phyloP scores from a whole-genome alignment of 768 basidiomycete species.

The Phanerochaete carnosa region DNA sequence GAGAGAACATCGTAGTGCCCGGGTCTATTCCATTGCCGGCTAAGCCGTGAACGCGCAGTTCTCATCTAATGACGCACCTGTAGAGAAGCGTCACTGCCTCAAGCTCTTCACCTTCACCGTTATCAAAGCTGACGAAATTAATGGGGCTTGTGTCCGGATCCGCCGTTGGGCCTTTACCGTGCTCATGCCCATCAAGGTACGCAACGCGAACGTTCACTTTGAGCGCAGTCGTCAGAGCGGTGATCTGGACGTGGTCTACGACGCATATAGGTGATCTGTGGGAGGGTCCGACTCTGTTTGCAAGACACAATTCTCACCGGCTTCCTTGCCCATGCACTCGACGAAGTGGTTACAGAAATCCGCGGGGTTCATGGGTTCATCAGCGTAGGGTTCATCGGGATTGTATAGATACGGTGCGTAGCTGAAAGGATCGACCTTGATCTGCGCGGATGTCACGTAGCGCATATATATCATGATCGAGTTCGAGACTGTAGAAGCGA shows the following conservation, averaged over 20 bases:
- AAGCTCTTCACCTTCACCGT: conserved; percentile 31
- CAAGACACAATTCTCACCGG: conserved; percentile 41
- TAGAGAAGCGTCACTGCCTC: conserved; percentile 70
- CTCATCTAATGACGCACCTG: conserved; percentile 44
- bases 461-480: conserved; percentile 79
- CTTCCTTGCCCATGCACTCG: conserved; percentile 74
- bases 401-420: conserved; percentile 76
- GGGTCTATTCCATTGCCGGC: conserved; percentile 44
- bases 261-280: not conserved
- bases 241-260: conserved; percentile 78
- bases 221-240: conserved; percentile 69
- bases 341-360: conserved; percentile 79
- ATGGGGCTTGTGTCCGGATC: conserved; percentile 42
- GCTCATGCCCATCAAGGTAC: conserved; percentile 68
- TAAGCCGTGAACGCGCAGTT: not conserved
- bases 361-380: conserved; percentile 44
- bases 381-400: conserved; percentile 53
- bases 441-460: conserved; percentile 79
- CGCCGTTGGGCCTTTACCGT: not conserved
- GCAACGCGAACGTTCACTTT: conserved; percentile 68
- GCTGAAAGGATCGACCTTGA: conserved; percentile 56
- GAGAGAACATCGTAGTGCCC: conserved; percentile 85
- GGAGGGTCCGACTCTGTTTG: not conserved
- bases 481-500: conserved; percentile 48
- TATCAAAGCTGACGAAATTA: conserved; percentile 64